phyloP scores from a whole-genome alignment of 192 early-diverging fungal species.

The Geranomyces variabilis region DNA sequence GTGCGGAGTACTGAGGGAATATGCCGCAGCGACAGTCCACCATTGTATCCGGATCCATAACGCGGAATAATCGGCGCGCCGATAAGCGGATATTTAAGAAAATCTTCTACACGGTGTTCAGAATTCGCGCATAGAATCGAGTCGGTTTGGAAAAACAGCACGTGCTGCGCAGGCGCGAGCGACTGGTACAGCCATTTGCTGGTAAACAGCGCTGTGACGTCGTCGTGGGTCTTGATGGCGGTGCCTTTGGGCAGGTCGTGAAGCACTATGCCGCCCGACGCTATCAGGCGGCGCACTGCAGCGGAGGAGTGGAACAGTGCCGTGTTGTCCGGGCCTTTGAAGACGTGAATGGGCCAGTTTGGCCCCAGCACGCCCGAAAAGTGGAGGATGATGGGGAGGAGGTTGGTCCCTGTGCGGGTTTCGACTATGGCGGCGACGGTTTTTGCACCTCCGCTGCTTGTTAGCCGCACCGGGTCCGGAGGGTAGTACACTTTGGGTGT shows the following conservation, averaged over 20 bases:
- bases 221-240: neutral
- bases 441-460: no score
- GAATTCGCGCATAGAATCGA: conserved; percentile 17
- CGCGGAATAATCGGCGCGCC: neutral
- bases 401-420: neutral
- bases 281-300: conserved; percentile 7
- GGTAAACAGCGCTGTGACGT: conserved; percentile 18
- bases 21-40: conserved; percentile 6
- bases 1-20: neutral
- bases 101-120: conserved; percentile 14
- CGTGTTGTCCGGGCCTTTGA: conserved; percentile 8
- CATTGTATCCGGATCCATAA: conserved; percentile 3
- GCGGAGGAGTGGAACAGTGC: neutral
- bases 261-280: neutral
- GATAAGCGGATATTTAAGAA: neutral
- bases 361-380: neutral
- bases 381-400: conserved; percentile 28
- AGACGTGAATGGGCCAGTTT: conserved; percentile 26
- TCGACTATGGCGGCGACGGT: conserved; percentile 22
- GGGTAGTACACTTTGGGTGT: no score
- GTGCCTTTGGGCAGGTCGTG: conserved; percentile 8
- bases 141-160: conserved; percentile 29
- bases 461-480: no score
- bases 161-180: conserved; percentile 14
- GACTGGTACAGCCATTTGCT: conserved; percentile 17